Evolutionary conservation across 306 rosid genomes (phyloP).

Genomic region (Begonia fuchsioides): DNA sequence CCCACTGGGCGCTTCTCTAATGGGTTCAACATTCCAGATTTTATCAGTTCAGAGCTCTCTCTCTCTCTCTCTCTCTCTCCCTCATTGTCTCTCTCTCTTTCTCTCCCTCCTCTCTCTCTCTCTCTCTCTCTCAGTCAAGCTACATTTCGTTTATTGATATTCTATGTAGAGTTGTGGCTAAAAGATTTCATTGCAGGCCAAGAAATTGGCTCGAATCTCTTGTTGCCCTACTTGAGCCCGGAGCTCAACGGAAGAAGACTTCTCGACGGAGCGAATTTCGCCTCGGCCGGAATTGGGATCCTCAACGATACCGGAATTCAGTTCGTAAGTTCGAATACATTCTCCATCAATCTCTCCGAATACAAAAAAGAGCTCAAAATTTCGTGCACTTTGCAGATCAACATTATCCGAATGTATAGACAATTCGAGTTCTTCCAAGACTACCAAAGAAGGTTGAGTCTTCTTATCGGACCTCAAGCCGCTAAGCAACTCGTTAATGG

Average conservation of each 20-base stretch:
- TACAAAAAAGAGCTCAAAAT: background rate
- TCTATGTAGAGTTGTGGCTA: too few relatives aligned
- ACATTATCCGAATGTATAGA: background rate
- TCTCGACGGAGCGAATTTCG: constrained; percentile 1
- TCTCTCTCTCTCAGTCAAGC: too few relatives aligned
- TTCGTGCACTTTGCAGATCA: background rate
- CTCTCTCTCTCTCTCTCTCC: too few relatives aligned
- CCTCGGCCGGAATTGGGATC: constrained; percentile 1
- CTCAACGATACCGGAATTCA: constrained; percentile 2
- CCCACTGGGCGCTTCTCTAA: constrained; percentile 1
- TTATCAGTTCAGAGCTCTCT: too few relatives aligned
- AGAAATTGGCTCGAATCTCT: background rate
- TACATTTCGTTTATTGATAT: too few relatives aligned
- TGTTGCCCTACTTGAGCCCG: constrained; percentile 1
- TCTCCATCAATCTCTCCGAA: background rate
- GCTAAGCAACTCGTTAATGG: background rate
- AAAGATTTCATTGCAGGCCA: background rate
- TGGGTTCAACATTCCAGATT: constrained; percentile 1
- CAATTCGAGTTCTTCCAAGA: background rate
- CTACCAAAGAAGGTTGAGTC: constrained; percentile 1
- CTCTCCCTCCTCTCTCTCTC: too few relatives aligned
- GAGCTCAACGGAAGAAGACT: background rate
- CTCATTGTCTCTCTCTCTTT: too few relatives aligned
- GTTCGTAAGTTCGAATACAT: background rate
- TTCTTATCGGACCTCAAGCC: background rate